Base-by-base conservation (phyloP, 1,284 basidiomycete species). In the Coniophora puteana region DNA sequence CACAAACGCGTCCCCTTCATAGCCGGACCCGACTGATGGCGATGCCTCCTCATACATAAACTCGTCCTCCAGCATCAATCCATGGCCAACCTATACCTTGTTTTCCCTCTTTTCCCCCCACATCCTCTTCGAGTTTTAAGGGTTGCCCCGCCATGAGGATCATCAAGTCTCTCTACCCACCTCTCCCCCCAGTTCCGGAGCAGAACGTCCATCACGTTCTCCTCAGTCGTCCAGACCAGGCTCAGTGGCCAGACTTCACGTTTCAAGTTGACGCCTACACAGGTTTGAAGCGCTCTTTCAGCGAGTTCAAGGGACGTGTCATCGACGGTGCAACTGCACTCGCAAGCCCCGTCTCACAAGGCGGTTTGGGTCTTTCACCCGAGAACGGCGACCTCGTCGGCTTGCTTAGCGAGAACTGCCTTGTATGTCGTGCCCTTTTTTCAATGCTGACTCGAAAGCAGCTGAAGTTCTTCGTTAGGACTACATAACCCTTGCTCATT, bases 321-420 rank as follows among this genome's bases (percentile, higher is more conserved):
- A 62, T 69, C 4, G 68, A 78, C 41, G 74, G 71, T 11, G 73
- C 79, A 3, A 83, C 81, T 0, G 80, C 74, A 0, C 67, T 88
- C 6, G 67, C 66, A 1, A 59, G 67, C 1, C 63, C 72, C 2
- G 46, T 61, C 11, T 47, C 58, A 0, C 56, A 71, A 24, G 81
- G 80, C 1, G 81, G 84, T 0, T 59, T 86, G 4, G 80, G 72
- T 0, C 52, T 86, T n/a, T 53, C 58, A 11, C 55, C 55, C 1
- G 63, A 64, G 16, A 61, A 67, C 3, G 66, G 65, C 1, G 80
- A 83, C 45, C 74, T 85, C 21, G 64, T 86, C 21, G 86, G 80
- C 3, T 72, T 89, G 11, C 71, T 86, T 51, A 77, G 77, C 57
- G 72, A 79, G 38, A 89, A 88, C 53, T 78, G 72, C 30, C 57